Evolutionary conservation across 2,329 filamentous ascomycete genomes (phyloP), one percentile per base, ranked within the genome.

Genomic region (Monilinia laxa): DNA sequence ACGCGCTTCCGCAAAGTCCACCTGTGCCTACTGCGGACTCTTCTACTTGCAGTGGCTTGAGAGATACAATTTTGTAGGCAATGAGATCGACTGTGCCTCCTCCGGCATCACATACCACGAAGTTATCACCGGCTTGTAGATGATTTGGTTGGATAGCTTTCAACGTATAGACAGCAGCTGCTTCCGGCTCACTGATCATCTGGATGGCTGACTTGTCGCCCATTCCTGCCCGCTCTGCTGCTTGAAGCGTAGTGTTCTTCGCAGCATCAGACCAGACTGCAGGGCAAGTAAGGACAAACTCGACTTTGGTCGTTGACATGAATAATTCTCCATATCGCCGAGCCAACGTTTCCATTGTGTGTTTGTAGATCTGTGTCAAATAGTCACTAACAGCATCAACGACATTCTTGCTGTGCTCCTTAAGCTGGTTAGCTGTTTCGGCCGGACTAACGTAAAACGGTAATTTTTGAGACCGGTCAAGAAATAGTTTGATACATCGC

Each of bases 221-320:
- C 88, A 94, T 92, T 4, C 91, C 91, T 0, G 91, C 91, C 67
- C 87, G 81, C 79, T 93, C 89, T 14, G 91, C 91, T 7, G 91
- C 91, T 75, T 90, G 85, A 59, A 93, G 78, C 2, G 91, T 94
- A 7, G 90, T 90, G 76, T 92, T 91, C 79, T 93, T 94, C n/a
- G 91, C 91, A 0, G 89, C 86, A 76, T 95, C 91, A 31, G 87
- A 91, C 91, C 91, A 95, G 10, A 94, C 90, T 10, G 91, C 91
- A 10, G 91, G 91, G 62, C 90, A 91, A 0, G 91, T 94, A 65
- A 95, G 81, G 59, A 94, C 90, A 72, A 91, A 93, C 69, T 93
- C 87, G 51, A 92, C 87, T 72, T 87, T 87, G 6, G 90, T 93
- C 10, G 85, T 86, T 9, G 85, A 84, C 87, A 93, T 91, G 73